Percentiles rank a stretch among this genome's conserved stretches.
These are phyloP conservation scores for Cordyceps farinosa DNA, from an alignment of 2,329 filamentous ascomycete genomes.

Conservation along the genomic window DNA sequence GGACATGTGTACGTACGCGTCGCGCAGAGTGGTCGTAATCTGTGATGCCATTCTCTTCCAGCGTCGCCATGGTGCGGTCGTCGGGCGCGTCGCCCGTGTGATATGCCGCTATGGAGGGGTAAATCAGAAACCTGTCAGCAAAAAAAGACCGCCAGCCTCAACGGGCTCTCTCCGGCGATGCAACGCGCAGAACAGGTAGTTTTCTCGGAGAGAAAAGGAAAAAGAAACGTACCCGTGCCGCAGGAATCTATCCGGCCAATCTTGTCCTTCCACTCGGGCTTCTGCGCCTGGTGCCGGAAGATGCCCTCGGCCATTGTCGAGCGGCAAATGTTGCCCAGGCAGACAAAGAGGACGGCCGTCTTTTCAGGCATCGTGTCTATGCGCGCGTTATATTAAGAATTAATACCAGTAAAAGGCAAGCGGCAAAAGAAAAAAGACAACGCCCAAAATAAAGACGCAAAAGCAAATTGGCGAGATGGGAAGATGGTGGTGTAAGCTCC, in stretches of 20 bases:
- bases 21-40: constrained; percentile 75
- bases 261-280: constrained; percentile 54
- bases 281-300: constrained; percentile 68
- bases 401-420: not conserved
- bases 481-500: too few species aligned
- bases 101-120: constrained; percentile 60
- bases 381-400: not conserved
- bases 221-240: constrained; percentile 58
- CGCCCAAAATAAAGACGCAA: too few species aligned
- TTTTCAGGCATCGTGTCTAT: constrained; percentile 29
- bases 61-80: constrained; percentile 75
- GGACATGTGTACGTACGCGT: constrained; percentile 49
- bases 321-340: constrained; percentile 91
- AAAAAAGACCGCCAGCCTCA: too few species aligned
- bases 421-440: not conserved
- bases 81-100: constrained; percentile 77
- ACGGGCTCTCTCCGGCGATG: not conserved
- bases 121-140: not conserved
- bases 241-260: constrained; percentile 78
- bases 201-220: not conserved
- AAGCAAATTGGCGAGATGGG: too few species aligned
- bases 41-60: constrained; percentile 69
- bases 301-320: constrained; percentile 97
- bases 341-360: constrained; percentile 85
- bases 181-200: not conserved